A percentile compares a stretch with the other conserved stretches of the same genome.
Conservation (phyloP, 2,329 filamentous ascomycete genomes). For the Claviceps citrina region DNA sequence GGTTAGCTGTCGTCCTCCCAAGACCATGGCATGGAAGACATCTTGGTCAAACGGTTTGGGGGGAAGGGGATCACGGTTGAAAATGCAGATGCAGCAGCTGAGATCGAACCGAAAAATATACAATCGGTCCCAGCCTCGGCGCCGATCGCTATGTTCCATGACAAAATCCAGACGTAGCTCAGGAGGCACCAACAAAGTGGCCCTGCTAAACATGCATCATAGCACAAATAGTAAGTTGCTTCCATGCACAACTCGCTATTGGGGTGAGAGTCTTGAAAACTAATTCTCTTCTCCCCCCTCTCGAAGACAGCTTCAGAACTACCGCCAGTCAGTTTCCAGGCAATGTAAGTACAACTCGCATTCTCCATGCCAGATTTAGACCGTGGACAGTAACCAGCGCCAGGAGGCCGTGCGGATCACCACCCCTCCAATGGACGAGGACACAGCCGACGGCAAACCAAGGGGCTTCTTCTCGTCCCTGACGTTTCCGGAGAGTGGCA, state of each 20-base stretch:
- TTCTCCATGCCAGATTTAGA: neutral
- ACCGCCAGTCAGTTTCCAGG: constrained; percentile 18
- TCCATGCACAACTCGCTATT: neutral
- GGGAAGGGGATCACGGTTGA: constrained; percentile 16
- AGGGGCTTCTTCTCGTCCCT: constrained; percentile 30
- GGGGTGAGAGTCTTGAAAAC: neutral
- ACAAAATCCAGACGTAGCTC: constrained; percentile 15
- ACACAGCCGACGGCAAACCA: constrained; percentile 20
- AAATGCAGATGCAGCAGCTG: constrained; percentile 15
- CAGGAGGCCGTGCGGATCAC: constrained; percentile 35
- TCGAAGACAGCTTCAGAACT: constrained; percentile 7
- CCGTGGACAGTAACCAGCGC: neutral
- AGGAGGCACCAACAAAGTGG: neutral
- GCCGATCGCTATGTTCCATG: constrained; percentile 21
- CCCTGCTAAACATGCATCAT: neutral
- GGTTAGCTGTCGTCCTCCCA: neutral
- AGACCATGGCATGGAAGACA: constrained; percentile 7
- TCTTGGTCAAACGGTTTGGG: constrained; percentile 9
- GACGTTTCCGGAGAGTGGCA: constrained; percentile 17
- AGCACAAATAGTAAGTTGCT: constrained; percentile 3
- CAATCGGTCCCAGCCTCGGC: constrained; percentile 23
- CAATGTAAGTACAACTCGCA: constrained; percentile 14
- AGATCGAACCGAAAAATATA: constrained; percentile 24
- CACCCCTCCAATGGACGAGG: constrained; percentile 30
- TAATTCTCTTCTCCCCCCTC: neutral